Evolutionary conservation across 176 grass and related monocot species (phyloP).

Genomic region (Zoysia japonica): DNA sequence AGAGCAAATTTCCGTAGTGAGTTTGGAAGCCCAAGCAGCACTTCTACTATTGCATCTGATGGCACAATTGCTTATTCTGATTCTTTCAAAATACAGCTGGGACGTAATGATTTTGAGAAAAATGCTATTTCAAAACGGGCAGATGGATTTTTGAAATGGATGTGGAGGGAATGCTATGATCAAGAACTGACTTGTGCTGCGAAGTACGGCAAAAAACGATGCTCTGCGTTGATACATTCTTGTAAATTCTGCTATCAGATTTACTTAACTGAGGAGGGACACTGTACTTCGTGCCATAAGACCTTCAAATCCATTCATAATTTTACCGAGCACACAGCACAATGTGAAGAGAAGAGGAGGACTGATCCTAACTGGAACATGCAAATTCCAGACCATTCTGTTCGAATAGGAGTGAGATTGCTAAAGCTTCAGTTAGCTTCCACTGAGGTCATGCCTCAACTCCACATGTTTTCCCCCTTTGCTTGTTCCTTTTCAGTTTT

Average conservation of each 20-base stretch:
- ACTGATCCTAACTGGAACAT: slow-evolving; percentile 66
- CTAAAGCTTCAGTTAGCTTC: slow-evolving; percentile 75
- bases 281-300: slow-evolving; percentile 86
- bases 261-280: slow-evolving; percentile 75
- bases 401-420: slow-evolving; percentile 67
- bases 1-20: slow-evolving; percentile 52
- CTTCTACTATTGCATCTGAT: slow-evolving; percentile 58
- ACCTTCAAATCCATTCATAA: slow-evolving; percentile 71
- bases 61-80: slow-evolving; percentile 47
- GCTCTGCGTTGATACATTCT: slow-evolving; percentile 53
- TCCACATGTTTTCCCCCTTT: slow-evolving; percentile 12
- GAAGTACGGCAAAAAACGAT: slow-evolving; percentile 82
- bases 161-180: slow-evolving; percentile 82
- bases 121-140: slow-evolving; percentile 66
- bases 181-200: slow-evolving; percentile 56
- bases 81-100: slow-evolving; percentile 84
- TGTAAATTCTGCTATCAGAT: slow-evolving; percentile 81
- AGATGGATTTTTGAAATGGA: slow-evolving; percentile 73
- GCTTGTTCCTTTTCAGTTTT: slow-evolving; percentile 30
- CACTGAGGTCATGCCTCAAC: slow-evolving; percentile 58
- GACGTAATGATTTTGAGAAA: slow-evolving; percentile 70
- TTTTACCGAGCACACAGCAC: slow-evolving; percentile 73
- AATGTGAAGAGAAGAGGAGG: slow-evolving; percentile 72
- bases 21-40: slow-evolving; percentile 61
- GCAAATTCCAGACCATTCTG: slow-evolving; percentile 60